Percentiles rank a stretch among this genome's conserved stretches.
These are phyloP conservation scores for Venturia asperata DNA, from an alignment of 2,329 filamentous ascomycete species.

Conservation along the genomic window DNA sequence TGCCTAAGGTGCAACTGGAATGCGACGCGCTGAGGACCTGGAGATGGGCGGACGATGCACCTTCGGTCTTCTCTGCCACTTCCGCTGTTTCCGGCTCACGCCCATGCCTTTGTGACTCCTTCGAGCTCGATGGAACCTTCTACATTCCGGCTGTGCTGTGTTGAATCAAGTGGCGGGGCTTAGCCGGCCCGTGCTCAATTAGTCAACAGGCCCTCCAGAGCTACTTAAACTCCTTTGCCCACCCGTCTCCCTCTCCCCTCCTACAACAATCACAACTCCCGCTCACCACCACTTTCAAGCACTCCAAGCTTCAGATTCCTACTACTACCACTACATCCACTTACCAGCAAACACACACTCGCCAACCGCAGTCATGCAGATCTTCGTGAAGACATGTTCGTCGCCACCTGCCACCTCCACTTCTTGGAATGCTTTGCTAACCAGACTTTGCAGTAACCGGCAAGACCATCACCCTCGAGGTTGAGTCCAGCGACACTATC, in stretches of 20 bases:
- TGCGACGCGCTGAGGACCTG: too few species aligned
- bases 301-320: neutral
- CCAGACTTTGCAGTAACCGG: slow-evolving; percentile 47
- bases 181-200: too few species aligned
- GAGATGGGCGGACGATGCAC: too few species aligned
- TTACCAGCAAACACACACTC: slow-evolving; percentile 22
- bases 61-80: neutral
- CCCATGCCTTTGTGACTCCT: slow-evolving; percentile 3
- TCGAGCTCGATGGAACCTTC: neutral
- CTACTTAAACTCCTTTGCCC: neutral
- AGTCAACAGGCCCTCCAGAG: neutral
- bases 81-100: neutral
- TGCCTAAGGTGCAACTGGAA: too few species aligned
- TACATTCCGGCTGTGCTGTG: neutral
- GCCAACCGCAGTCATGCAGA: slow-evolving; percentile 66
- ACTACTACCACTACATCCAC: slow-evolving; percentile 4
- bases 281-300: neutral
- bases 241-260: neutral
- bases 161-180: too few species aligned
- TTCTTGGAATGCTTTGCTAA: slow-evolving; percentile 29
- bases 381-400: slow-evolving; percentile 95
- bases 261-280: slow-evolving; percentile 2
- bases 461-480: slow-evolving; percentile 62
- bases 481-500: slow-evolving; percentile 74
- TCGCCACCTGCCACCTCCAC: slow-evolving; percentile 33